Percentiles rank a stretch among this genome's conserved stretches.
Evolutionary conservation across 2,329 filamentous ascomycete species (phyloP).

Genomic region (Penicillium occitanis): DNA sequence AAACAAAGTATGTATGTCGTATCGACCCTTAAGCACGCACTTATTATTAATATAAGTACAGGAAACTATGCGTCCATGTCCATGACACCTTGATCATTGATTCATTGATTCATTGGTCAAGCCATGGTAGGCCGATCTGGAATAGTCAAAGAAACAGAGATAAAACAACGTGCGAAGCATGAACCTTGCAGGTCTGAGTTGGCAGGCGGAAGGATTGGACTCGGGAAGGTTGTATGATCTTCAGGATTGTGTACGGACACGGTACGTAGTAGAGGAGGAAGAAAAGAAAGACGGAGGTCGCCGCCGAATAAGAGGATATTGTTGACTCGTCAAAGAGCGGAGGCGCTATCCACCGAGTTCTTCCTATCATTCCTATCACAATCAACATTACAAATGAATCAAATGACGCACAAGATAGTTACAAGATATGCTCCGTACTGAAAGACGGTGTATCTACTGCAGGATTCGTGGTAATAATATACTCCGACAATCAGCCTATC

Average conservation of each 20-base stretch:
- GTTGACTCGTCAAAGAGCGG: background rate
- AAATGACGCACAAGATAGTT: background rate
- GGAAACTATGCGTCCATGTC: background rate
- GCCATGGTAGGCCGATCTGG: constrained; percentile 6
- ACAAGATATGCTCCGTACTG: background rate
- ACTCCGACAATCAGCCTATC: background rate
- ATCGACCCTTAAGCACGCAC: background rate
- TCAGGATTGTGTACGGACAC: background rate
- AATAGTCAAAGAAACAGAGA: background rate
- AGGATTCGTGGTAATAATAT: constrained; percentile 3
- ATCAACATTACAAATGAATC: background rate
- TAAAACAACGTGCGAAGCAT: background rate
- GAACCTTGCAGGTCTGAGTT: background rate
- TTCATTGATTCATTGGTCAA: background rate
- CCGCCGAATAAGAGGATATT: background rate
- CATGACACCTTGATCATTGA: background rate
- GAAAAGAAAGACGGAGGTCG: background rate
- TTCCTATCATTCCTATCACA: background rate
- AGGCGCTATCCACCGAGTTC: background rate
- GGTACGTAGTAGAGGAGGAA: background rate
- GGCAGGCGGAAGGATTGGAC: background rate
- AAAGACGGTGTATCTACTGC: background rate
- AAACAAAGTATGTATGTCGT: constrained; percentile 10
- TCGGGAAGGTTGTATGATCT: background rate
- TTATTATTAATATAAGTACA: background rate